Conservation (phyloP, 352 stramenopile genomes). For the Phytophthora pistaciae region DNA sequence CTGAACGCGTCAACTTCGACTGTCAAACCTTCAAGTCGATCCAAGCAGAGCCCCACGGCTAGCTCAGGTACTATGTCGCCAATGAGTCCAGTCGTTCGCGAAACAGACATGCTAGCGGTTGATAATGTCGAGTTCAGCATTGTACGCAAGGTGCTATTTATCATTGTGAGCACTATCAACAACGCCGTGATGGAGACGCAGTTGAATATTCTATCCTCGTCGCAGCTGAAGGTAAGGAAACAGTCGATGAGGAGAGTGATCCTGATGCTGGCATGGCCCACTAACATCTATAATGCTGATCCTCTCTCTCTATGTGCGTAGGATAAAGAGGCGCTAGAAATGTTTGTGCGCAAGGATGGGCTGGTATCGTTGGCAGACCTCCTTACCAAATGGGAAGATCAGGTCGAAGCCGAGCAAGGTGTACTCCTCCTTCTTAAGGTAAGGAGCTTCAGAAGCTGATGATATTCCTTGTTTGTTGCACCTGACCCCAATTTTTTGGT, state of each 20-base stretch:
- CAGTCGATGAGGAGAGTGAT: background rate
- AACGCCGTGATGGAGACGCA: conserved; percentile 39
- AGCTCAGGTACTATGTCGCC: conserved; percentile 21
- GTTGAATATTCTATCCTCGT: conserved; percentile 42
- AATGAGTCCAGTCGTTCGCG: conserved; percentile 17
- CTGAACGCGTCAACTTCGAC: conserved; percentile 21
- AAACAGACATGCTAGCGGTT: conserved; percentile 31
- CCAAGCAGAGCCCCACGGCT: conserved; percentile 16
- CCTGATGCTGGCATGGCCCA: conserved; percentile 2
- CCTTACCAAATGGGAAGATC: conserved; percentile 55
- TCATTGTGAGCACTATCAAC: conserved; percentile 58
- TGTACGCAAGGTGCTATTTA: conserved; percentile 65
- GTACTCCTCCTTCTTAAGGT: conserved; percentile 78
- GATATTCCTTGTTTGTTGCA: background rate
- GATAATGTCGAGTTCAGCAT: conserved; percentile 54
- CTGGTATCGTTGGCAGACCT: conserved; percentile 53
- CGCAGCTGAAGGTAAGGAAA: conserved; percentile 48
- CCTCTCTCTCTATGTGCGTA: conserved; percentile 12
- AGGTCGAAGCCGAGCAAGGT: conserved; percentile 57
- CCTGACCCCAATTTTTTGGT: conserved; percentile 2
- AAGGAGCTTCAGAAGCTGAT: background rate
- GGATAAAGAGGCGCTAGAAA: conserved; percentile 57
- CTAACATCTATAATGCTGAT: background rate
- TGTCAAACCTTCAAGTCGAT: conserved; percentile 11
- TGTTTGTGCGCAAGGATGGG: conserved; percentile 65